A percentile compares a stretch with the other conserved stretches of the same genome.
These are phyloP conservation scores for Rhodotorula sp. DNA, from an alignment of 1,284 basidiomycete species.

Conservation along the genomic window DNA sequence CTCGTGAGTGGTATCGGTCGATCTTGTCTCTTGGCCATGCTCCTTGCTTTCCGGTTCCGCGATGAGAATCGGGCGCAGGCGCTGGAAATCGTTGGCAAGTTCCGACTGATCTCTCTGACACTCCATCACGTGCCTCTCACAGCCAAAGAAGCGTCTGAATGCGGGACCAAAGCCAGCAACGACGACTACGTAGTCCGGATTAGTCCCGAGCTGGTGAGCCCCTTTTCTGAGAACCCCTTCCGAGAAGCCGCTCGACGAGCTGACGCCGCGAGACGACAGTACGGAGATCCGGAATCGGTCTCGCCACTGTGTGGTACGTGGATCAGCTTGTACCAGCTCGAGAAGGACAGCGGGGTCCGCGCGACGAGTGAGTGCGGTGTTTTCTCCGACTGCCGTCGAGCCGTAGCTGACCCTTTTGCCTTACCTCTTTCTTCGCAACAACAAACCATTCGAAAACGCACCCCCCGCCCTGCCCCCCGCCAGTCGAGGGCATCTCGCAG, in stretches of 20 bases:
- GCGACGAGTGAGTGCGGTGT: conserved; percentile 26
- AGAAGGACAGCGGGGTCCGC: conserved; percentile 10
- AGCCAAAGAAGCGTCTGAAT: background rate
- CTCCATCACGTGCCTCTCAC: background rate
- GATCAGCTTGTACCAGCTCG: conserved; percentile 29
- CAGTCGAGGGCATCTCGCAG: conserved; percentile 24
- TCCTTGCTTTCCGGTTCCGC: background rate
- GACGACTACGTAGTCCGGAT: conserved; percentile 23
- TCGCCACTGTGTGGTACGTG: conserved; percentile 16
- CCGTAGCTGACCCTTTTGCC: background rate
- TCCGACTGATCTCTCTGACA: background rate
- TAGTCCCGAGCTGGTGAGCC: conserved; percentile 16
- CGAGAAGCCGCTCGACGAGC: background rate
- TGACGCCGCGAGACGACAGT: background rate
- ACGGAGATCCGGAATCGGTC: background rate
- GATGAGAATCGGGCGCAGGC: background rate
- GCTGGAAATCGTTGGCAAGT: background rate
- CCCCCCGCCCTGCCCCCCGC: background rate
- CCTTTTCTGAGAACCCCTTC: too few species aligned
- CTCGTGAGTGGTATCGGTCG: background rate
- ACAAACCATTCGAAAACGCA: background rate
- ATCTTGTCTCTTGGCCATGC: background rate
- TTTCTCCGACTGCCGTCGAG: too few species aligned
- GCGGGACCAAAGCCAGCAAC: conserved; percentile 4
- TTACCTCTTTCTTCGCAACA: background rate